Conservation (phyloP, 108 stramenopile species). For the Thalassiosira profunda region DNA sequence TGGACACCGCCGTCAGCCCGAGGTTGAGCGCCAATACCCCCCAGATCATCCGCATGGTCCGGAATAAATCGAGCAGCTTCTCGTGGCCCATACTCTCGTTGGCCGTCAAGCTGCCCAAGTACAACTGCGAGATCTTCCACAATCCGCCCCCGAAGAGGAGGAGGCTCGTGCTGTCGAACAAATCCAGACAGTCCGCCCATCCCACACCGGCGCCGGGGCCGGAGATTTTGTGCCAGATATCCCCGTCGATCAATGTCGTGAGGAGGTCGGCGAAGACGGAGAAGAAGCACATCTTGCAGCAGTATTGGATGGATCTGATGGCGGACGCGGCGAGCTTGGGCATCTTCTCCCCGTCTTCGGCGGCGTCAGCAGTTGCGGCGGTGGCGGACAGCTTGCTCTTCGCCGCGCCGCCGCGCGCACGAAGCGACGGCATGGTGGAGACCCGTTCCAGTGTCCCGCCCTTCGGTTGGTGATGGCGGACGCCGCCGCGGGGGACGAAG, state of each 20-base stretch:
- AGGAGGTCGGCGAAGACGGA: neutral
- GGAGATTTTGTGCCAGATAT: neutral
- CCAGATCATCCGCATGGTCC: neutral
- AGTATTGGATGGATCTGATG: neutral
- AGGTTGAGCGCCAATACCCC: neutral
- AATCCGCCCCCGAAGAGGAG: neutral
- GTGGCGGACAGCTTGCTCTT: no score
- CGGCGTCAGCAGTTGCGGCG: no score
- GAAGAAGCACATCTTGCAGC: neutral
- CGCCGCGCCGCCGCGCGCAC: no score
- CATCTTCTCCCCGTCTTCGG: no score
- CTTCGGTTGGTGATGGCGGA: no score
- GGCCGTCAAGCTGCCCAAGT: neutral
- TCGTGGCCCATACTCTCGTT: neutral
- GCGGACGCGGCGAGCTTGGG: no score
- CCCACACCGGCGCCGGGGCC: no score
- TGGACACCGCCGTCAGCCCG: neutral
- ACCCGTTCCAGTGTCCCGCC: no score
- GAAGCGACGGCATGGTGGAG: no score
- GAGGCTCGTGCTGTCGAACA: neutral
- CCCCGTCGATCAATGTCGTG: neutral
- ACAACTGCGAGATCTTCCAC: neutral
- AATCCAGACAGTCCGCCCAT: slow-evolving; percentile 5
- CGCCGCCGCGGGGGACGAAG: no score
- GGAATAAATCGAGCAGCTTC: neutral